phyloP scores from a whole-genome alignment of 116 monocot genomes.

The Thalassia testudinum region DNA sequence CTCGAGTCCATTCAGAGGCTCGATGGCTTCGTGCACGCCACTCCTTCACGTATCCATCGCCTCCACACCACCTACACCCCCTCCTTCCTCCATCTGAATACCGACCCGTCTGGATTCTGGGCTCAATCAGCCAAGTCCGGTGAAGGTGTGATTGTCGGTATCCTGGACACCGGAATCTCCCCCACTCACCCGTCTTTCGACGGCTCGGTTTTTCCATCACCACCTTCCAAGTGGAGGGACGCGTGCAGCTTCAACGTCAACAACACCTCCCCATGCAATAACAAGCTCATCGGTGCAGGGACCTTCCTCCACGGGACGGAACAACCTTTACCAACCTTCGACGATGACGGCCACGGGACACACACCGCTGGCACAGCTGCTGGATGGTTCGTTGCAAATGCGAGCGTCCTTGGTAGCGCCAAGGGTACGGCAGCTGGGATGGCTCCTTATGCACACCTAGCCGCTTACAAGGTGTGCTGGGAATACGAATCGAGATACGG shows the following conservation, averaged over 20 bases:
- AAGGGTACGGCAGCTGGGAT: too few relatives aligned
- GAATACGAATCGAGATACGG: too few relatives aligned
- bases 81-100: constrained; percentile 22
- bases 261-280: constrained; percentile 13
- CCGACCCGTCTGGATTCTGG: constrained; percentile 11
- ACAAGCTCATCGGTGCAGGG: constrained; percentile 13
- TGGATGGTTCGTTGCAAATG: too few relatives aligned
- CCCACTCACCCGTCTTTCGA: constrained; percentile 40
- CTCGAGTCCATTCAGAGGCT: not conserved
- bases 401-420: too few relatives aligned
- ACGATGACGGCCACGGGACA: too few relatives aligned
- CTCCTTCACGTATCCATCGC: not conserved
- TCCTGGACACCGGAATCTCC: constrained; percentile 36
- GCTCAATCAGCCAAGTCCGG: constrained; percentile 9
- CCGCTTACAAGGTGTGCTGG: too few relatives aligned
- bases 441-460: too few relatives aligned
- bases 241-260: constrained; percentile 19
- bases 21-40: constrained; percentile 18
- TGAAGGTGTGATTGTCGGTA: constrained; percentile 32
- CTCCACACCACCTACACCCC: constrained; percentile 44
- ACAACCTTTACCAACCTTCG: too few relatives aligned
- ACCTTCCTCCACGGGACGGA: not conserved
- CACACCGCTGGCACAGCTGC: too few relatives aligned
- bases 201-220: constrained; percentile 10
- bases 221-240: constrained; percentile 29